Evolutionary conservation across 192 early-diverging fungal genomes (phyloP), one percentile per base, ranked within the genome.

Genomic region (Umbelopsis sp.): DNA sequence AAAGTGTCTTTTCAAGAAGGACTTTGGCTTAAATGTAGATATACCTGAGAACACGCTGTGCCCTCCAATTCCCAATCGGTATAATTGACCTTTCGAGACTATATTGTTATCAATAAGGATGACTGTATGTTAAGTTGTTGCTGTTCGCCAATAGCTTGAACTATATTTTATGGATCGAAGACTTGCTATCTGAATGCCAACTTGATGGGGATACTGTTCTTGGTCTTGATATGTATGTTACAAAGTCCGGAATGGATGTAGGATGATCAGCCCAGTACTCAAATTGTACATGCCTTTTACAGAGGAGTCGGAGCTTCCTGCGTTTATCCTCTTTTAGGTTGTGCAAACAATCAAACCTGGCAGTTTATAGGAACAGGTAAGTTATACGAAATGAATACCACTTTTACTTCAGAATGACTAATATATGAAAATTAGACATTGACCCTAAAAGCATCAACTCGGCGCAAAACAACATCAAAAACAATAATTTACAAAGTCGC

Each of bases 301-400:
- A 93, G 90, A 66, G 95, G 95, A 13, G 91, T 92, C 8, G 95
- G 95, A 0, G 92, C 95, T 0, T 95, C 94, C 5, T 95, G 94
- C 64, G 95, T 97, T 7, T 97, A 97, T 74, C 94, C 95, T 3
- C 78, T 97, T 15, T 74, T 97, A 13, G 94, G 89, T 11, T 89
- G 87, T 51, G 71, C 74, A 0, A 64, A 73, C 0, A 84, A 95
- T 64, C 51, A 71, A 44, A 69, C 70, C n/a, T 91, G 91, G 86
- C 33, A 49, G 37, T 93, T 96, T 74, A 61, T 93, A 0, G 94
- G 83, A 8, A 91, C 92, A 30, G 90, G 90, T 88, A 81, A 18
- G 50, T 49, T 16, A 18, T 35, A n/a, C n/a, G n/a, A n/a, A n/a
- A n/a, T n/a, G n/a, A n/a, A n/a, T n/a, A n/a, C n/a, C n/a, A n/a